These are phyloP conservation scores for Pleurotus tuber-regium DNA, from an alignment of 768 basidiomycete genomes.

Conservation along the genomic window DNA sequence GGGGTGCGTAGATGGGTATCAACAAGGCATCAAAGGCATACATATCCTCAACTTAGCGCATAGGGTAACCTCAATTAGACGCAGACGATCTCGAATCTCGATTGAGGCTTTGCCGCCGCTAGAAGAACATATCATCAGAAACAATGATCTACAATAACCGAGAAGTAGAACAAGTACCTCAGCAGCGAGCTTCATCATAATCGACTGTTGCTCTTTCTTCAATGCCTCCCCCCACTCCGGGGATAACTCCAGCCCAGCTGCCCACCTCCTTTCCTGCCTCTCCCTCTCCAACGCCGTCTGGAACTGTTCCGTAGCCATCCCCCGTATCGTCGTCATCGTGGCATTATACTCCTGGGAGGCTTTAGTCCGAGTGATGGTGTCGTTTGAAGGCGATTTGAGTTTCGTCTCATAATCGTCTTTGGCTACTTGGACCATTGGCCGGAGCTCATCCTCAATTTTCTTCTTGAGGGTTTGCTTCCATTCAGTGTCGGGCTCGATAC, in stretches of 20 bases:
- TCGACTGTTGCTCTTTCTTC: slow-evolving; percentile 5
- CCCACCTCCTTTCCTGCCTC: slow-evolving; percentile 7
- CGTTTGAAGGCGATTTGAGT: background rate
- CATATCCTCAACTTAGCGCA: too few relatives aligned
- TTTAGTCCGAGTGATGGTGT: background rate
- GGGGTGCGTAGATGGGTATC: too few relatives aligned
- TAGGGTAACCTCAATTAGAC: slow-evolving; percentile 10
- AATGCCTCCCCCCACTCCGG: slow-evolving; percentile 7
- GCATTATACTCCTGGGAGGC: slow-evolving; percentile 4
- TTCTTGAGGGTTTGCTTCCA: slow-evolving; percentile 10
- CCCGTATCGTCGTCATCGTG: slow-evolving; percentile 4
- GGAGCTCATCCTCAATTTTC: slow-evolving; percentile 7
- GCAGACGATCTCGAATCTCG: slow-evolving; percentile 8
- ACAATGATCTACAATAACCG: background rate
- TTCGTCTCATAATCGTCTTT: slow-evolving; percentile 1
- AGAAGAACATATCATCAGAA: background rate
- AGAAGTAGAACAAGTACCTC: background rate
- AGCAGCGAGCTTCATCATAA: slow-evolving; percentile 6
- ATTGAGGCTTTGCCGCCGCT: slow-evolving; percentile 8
- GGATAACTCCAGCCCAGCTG: slow-evolving; percentile 4
- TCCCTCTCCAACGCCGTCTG: slow-evolving; percentile 8
- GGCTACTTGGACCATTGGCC: slow-evolving; percentile 7
- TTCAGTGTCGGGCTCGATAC: slow-evolving; percentile 4
- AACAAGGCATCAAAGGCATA: too few relatives aligned
- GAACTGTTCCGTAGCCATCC: slow-evolving; percentile 6